phyloP scores from a whole-genome alignment of 2,329 filamentous ascomycete species.

The Colletotrichum lindemuthianum region DNA sequence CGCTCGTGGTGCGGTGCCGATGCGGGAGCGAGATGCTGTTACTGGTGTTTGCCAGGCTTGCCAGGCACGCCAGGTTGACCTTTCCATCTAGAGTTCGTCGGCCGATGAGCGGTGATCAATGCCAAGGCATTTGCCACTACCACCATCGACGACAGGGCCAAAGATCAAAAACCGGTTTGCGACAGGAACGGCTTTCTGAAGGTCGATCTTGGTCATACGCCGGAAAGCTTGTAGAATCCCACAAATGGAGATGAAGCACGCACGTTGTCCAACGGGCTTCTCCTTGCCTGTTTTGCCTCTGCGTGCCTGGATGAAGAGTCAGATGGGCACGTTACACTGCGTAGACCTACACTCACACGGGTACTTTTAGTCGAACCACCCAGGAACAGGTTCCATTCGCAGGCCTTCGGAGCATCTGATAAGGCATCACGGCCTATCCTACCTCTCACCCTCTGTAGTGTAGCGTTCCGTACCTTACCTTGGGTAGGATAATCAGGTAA shows the following conservation, averaged over 20 bases:
- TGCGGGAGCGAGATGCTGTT: too few species aligned
- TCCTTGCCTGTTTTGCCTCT: too few species aligned
- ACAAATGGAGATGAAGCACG: conserved; percentile 11
- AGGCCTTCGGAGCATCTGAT: not conserved
- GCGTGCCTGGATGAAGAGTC: too few species aligned
- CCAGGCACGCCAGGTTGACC: conserved; percentile 19
- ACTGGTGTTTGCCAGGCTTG: conserved; percentile 12
- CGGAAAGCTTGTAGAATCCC: conserved; percentile 24
- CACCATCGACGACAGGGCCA: conserved; percentile 19
- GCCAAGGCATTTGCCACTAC: conserved; percentile 34
- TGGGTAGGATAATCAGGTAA: too few species aligned
- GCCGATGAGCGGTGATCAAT: conserved; percentile 28
- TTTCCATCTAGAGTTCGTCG: conserved; percentile 5
- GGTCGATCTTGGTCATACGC: conserved; percentile 32
- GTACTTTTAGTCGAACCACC: too few species aligned
- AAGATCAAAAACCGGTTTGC: conserved; percentile 33
- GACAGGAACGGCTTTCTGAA: conserved; percentile 32
- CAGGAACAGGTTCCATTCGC: too few species aligned
- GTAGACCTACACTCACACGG: too few species aligned
- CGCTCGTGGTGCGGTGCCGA: not conserved
- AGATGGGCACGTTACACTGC: too few species aligned
- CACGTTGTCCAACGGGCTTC: not conserved
- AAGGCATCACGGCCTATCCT: not conserved
- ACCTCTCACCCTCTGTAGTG: too few species aligned
- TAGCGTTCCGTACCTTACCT: too few species aligned